A percentile compares a stretch with the other conserved stretches of the same genome.
These are phyloP conservation scores for Setaria viridis DNA, from an alignment of 202 grass and related monocot genomes.

Conservation along the genomic window DNA sequence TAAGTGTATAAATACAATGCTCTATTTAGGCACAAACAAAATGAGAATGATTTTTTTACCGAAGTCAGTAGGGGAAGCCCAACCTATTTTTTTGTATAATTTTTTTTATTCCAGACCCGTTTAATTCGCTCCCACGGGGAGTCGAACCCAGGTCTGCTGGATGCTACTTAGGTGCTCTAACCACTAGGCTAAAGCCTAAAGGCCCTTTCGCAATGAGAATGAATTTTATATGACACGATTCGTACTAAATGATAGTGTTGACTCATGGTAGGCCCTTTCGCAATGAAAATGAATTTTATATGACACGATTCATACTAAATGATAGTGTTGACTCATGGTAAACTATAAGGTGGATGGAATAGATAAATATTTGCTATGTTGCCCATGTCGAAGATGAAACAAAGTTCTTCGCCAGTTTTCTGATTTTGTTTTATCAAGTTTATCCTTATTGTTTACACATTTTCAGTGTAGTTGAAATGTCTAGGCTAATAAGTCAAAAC, in stretches of 20 bases:
- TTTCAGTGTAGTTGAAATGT: slow-evolving; percentile 19
- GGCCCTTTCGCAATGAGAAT: no score
- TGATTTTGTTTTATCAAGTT: not conserved
- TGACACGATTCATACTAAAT: slow-evolving; percentile 17
- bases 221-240: not conserved
- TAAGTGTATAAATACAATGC: slow-evolving; percentile 1
- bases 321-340: not conserved
- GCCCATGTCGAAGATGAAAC: not conserved
- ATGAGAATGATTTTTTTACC: slow-evolving; percentile 11
- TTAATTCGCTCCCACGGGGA: no score
- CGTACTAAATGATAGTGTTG: not conserved
- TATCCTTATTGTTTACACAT: not conserved
- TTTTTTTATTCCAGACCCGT: no score
- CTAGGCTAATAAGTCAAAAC: slow-evolving; percentile 12
- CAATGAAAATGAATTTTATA: not conserved
- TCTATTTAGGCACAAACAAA: not conserved
- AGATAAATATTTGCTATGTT: not conserved
- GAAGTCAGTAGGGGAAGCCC: no score
- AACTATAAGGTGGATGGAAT: not conserved
- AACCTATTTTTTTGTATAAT: no score
- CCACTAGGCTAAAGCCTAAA: no score
- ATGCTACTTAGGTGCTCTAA: no score
- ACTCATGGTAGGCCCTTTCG: not conserved
- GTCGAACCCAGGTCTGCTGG: no score
- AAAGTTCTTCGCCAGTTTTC: not conserved